Evolutionary conservation across 2,329 filamentous ascomycete species (phyloP), one percentile per base, ranked within the genome.

Genomic region (Fusarium sp.): DNA sequence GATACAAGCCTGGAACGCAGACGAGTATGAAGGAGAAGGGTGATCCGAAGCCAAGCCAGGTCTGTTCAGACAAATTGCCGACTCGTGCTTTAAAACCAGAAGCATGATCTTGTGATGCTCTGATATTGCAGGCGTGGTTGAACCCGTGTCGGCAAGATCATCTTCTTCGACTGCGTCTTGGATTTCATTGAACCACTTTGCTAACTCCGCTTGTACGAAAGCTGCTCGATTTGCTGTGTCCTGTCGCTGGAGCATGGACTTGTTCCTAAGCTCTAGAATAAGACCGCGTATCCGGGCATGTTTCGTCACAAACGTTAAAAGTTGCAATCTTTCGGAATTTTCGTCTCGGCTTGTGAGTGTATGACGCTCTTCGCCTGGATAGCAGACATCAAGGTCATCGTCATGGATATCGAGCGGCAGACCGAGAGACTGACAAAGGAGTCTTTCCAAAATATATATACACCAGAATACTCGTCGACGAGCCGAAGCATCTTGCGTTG

Each of bases 301-400:
- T 21, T 83, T 85, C 1, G 82, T 80, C 4, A 86, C 75, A 34
- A 80, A 78, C 0, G 75, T 78, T 1, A 84, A 72, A 1, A 84
- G 69, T 6, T 76, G 76, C 7, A 85, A 70, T 6, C 80, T 75
- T 41, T 69, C 59, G 1, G 67, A 45, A 5, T 68, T 69, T 3
- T 75, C 72, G 14, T 72, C 68, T 0, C 66, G 55, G 47, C 62
- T 49, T 0, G 43, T 45, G 5, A 61, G 57, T 25, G 67, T 61
- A 63, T 88, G 86, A 3, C 74, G 74, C 68, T 88, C 86, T 4
- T 82, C 75, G 1, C 81, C 82, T 0, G 83, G 84, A 59, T 86
- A 86, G 65, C 87, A 89, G 2, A 89, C 87, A 68, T 89, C 87
- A 8, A 88, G 76, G 59, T 89, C 87, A 45, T 88, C 84, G 63